Percentiles rank a stretch among this genome's conserved stretches.
phyloP scores from a whole-genome alignment of 106 monocot species.

The Triglochin maritima region DNA sequence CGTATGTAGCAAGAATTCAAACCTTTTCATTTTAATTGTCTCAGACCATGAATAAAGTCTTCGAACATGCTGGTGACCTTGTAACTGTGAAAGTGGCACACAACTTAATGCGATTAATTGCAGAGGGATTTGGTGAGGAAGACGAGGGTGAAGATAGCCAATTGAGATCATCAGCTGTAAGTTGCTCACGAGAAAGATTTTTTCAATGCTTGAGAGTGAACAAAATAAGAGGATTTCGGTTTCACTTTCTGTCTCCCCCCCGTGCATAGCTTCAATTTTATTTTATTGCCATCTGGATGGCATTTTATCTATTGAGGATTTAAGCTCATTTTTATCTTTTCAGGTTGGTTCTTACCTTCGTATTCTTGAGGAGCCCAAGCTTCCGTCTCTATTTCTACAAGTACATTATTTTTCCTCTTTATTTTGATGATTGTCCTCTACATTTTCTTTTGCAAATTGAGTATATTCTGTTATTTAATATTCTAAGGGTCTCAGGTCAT shows the following conservation, averaged over 20 bases:
- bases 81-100: conserved; percentile 87
- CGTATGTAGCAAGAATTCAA: neutral
- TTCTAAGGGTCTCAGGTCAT: conserved; percentile 44
- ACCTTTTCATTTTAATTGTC: neutral
- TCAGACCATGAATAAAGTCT: conserved; percentile 99
- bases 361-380: conserved; percentile 89
- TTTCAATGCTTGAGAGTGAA: neutral
- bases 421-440: conserved; percentile 1
- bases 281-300: neutral
- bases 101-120: conserved; percentile 93
- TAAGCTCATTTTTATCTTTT: conserved; percentile 7
- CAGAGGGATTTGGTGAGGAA: conserved; percentile 98
- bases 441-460: neutral
- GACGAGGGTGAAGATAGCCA: conserved; percentile 88
- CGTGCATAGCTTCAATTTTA: neutral
- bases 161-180: conserved; percentile 94
- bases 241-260: no score
- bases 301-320: neutral
- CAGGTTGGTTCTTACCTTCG: conserved; percentile 88
- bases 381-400: conserved; percentile 91
- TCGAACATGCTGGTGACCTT: conserved; percentile 99
- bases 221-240: no score
- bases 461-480: conserved; percentile 6
- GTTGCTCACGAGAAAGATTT: conserved; percentile 11
- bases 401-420: conserved; percentile 20